These are phyloP conservation scores for Apiotrichum gamsii DNA, from an alignment of 1,284 basidiomycete species.

Conservation along the genomic window DNA sequence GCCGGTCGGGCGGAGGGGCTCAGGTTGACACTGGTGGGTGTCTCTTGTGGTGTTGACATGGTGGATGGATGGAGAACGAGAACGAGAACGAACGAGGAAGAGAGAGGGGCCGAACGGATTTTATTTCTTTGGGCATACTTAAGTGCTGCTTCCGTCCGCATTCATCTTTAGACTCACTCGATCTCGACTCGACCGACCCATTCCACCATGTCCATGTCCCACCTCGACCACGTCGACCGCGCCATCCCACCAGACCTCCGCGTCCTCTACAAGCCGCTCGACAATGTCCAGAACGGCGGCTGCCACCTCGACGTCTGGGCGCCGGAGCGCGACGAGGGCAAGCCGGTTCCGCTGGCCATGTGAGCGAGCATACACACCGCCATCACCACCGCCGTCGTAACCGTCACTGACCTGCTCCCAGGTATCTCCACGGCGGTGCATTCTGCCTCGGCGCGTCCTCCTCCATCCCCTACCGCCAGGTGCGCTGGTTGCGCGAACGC, in stretches of 20 bases:
- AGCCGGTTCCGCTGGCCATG: conserved; percentile 7
- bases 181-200: no score
- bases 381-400: no score
- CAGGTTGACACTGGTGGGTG: no score
- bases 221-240: background rate
- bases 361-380: background rate
- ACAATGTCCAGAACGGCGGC: conserved; percentile 10
- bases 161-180: no score
- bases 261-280: conserved; percentile 17
- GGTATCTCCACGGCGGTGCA: conserved; percentile 19
- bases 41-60: no score
- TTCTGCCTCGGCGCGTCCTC: conserved; percentile 10
- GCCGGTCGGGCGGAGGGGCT: no score
- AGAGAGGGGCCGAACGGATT: no score
- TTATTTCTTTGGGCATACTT: no score
- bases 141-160: no score
- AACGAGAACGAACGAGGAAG: no score
- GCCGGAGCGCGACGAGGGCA: conserved; percentile 1
- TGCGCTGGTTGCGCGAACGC: conserved; percentile 13
- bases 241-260: conserved; percentile 6
- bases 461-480: conserved; percentile 16
- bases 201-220: no score
- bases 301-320: conserved; percentile 21
- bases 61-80: no score
- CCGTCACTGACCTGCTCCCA: background rate